phyloP scores from a whole-genome alignment of 495 filamentous ascomycete species.

The Neurospora sp. region DNA sequence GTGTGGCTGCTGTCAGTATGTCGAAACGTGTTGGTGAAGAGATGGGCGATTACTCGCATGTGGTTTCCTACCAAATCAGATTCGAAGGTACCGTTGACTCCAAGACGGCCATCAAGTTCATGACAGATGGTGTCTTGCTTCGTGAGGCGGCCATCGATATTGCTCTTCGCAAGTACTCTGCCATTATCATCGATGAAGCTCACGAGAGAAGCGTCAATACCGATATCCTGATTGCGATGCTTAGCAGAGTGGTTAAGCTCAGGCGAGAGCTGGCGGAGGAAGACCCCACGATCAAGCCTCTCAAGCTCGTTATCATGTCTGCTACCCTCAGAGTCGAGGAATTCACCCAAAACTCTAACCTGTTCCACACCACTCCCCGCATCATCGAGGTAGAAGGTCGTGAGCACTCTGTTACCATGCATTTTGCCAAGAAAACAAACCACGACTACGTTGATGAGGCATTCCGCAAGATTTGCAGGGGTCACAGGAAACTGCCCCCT shows the following conservation, averaged over 20 bases:
- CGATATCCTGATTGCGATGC: constrained; percentile 92
- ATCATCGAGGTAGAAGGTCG: constrained; percentile 88
- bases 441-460: constrained; percentile 84
- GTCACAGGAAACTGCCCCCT: constrained; percentile 81
- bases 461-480: constrained; percentile 77
- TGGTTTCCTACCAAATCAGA: constrained; percentile 86
- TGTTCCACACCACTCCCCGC: constrained; percentile 76
- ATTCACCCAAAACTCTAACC: constrained; percentile 68
- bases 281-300: constrained; percentile 49
- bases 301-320: constrained; percentile 98
- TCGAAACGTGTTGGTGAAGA: constrained; percentile 84
- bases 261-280: constrained; percentile 34
- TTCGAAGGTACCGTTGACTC: constrained; percentile 78
- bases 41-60: constrained; percentile 55
- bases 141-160: constrained; percentile 89
- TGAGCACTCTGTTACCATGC: constrained; percentile 79
- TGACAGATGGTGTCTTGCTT: constrained; percentile 95
- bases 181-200: constrained; percentile 91
- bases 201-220: constrained; percentile 97
- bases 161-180: constrained; percentile 82
- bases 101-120: constrained; percentile 93
- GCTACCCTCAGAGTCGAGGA: constrained; percentile 86
- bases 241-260: constrained; percentile 82
- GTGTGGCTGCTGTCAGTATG: constrained; percentile 92
- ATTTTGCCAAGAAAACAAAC: constrained; percentile 76